Percentiles rank a stretch among this genome's conserved stretches.
Conservation (phyloP, 2,329 filamentous ascomycete genomes). For the Penicillium sp. region DNA sequence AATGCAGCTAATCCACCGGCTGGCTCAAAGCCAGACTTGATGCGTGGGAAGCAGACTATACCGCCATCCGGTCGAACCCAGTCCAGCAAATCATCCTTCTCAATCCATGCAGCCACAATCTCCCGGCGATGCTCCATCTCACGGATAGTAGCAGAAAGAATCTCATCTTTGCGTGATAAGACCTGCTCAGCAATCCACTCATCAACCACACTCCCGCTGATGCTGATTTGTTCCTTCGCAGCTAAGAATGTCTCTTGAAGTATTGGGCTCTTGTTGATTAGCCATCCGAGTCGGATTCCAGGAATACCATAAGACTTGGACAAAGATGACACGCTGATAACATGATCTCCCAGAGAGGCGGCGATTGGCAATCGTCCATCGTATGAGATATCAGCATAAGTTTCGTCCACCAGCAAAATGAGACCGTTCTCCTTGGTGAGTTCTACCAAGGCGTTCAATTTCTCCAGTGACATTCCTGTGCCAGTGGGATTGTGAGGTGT, state of each 20-base stretch:
- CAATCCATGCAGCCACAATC: constrained; percentile 22
- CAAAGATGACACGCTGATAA: constrained; percentile 3
- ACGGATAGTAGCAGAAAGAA: constrained; percentile 10
- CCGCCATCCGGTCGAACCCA: constrained; percentile 26
- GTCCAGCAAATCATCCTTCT: constrained; percentile 24
- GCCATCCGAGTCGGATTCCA: constrained; percentile 3
- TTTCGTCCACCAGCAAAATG: background rate
- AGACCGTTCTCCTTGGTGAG: background rate
- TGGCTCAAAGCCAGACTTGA: constrained; percentile 20
- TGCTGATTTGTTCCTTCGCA: constrained; percentile 4
- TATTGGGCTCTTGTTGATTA: background rate
- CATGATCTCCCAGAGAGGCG: constrained; percentile 2
- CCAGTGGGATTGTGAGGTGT: background rate
- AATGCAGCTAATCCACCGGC: constrained; percentile 11
- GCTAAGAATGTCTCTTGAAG: constrained; percentile 5
- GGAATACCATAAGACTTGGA: constrained; percentile 4
- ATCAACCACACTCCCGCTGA: background rate
- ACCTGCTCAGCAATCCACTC: constrained; percentile 22
- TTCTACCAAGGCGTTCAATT: background rate
- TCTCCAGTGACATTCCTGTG: background rate
- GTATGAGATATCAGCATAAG: background rate
- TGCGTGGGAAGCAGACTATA: constrained; percentile 25
- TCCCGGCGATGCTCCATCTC: constrained; percentile 25
- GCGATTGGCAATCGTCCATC: background rate
- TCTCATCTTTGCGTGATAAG: constrained; percentile 7